Evolutionary conservation across 139 green algal genomes (phyloP).

Genomic region (Micractinium conductrix): DNA sequence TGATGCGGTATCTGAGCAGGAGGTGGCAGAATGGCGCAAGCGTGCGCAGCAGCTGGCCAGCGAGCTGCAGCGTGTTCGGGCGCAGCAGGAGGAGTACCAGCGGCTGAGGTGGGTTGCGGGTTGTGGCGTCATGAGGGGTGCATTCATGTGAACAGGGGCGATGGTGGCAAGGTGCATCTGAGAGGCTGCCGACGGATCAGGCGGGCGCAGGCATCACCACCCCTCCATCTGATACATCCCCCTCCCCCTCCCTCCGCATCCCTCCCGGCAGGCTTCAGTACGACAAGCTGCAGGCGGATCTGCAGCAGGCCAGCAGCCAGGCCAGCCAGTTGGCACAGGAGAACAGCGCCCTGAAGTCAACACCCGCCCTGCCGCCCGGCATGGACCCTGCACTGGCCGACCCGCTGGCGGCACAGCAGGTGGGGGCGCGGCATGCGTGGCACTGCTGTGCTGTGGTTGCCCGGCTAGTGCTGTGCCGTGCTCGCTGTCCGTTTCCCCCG

Average conservation of each 20-base stretch:
- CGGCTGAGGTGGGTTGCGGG: not conserved
- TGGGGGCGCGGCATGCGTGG: not conserved
- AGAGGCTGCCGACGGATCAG: too few relatives aligned
- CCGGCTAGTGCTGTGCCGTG: not conserved
- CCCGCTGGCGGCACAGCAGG: conserved; percentile 28
- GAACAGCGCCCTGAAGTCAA: conserved; percentile 22
- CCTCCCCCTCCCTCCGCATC: not conserved
- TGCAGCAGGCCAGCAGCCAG: conserved; percentile 2
- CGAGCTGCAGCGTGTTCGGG: conserved; percentile 38
- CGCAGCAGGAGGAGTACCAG: conserved; percentile 41
- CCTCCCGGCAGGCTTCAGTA: conserved; percentile 30
- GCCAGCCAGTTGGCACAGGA: conserved; percentile 29
- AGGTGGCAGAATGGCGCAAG: conserved; percentile 30
- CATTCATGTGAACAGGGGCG: not conserved
- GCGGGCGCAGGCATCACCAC: too few relatives aligned
- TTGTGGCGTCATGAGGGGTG: not conserved
- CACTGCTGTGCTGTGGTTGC: not conserved
- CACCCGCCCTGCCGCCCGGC: not conserved
- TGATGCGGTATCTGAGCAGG: conserved; percentile 24
- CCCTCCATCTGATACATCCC: too few relatives aligned
- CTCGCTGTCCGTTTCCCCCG: too few relatives aligned
- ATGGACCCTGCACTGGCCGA: conserved; percentile 15
- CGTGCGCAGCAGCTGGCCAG: conserved; percentile 26
- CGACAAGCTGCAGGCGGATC: conserved; percentile 21
- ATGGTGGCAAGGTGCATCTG: too few relatives aligned